phyloP scores from a whole-genome alignment of 352 stramenopile species.

The Phytophthora nicotianae region DNA sequence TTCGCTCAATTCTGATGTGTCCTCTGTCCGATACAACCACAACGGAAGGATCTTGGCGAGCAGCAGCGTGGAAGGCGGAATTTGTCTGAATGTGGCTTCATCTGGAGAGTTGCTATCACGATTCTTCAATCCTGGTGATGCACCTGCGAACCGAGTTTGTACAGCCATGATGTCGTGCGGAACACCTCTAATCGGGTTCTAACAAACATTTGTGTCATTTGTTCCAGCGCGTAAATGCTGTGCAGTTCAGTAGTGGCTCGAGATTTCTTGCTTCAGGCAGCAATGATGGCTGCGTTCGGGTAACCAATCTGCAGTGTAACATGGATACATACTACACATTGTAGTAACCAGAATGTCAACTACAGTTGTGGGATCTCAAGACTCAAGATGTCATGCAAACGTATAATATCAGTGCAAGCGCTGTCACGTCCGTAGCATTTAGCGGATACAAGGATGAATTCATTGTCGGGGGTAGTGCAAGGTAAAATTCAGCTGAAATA shows the following conservation, averaged over 20 bases:
- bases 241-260: constrained; percentile 77
- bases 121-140: constrained; percentile 63
- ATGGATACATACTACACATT: background rate
- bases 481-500: constrained; percentile 27
- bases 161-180: background rate
- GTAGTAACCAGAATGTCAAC: background rate
- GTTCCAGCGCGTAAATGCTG: constrained; percentile 58
- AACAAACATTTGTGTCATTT: background rate
- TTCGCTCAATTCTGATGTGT: constrained; percentile 62
- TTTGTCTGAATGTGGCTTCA: constrained; percentile 59
- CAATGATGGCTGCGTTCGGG: constrained; percentile 58
- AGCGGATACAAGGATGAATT: constrained; percentile 78
- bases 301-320: constrained; percentile 12
- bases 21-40: constrained; percentile 69
- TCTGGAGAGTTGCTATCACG: constrained; percentile 66
- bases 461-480: constrained; percentile 70
- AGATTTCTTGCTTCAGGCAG: constrained; percentile 69
- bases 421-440: constrained; percentile 68
- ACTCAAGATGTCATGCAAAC: constrained; percentile 71
- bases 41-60: constrained; percentile 75
- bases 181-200: background rate
- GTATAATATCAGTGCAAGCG: constrained; percentile 66
- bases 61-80: constrained; percentile 61
- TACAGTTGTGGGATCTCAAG: constrained; percentile 76
- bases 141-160: constrained; percentile 43